Conservation (phyloP, 169 alveolate species). For the Fabrea salina region DNA sequence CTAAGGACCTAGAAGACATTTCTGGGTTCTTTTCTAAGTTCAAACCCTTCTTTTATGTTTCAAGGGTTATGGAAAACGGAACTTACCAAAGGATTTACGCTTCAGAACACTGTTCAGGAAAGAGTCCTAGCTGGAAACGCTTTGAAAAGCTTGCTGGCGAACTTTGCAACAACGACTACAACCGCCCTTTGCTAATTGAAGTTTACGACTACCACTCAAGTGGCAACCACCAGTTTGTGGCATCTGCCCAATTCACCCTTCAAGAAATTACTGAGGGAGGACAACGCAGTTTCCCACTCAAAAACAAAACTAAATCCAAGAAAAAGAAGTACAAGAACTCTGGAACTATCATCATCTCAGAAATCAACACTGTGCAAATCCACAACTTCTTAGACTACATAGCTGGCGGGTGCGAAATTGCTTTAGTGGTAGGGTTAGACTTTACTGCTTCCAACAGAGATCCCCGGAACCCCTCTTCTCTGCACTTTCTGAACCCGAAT, state of each 20-base stretch:
- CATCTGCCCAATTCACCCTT: background rate
- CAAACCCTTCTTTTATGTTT: slow-evolving; percentile 33
- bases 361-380: slow-evolving; percentile 29
- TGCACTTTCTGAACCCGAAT: slow-evolving; percentile 52
- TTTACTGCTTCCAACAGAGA: slow-evolving; percentile 80
- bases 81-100: slow-evolving; percentile 21
- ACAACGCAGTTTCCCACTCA: background rate
- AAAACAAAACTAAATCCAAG: background rate
- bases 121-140: slow-evolving; percentile 38
- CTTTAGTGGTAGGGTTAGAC: slow-evolving; percentile 67
- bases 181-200: slow-evolving; percentile 28
- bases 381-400: slow-evolving; percentile 71
- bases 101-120: slow-evolving; percentile 28
- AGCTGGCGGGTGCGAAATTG: slow-evolving; percentile 69
- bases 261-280: background rate
- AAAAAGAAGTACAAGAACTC: background rate
- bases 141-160: slow-evolving; percentile 23
- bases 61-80: slow-evolving; percentile 32
- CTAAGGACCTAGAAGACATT: slow-evolving; percentile 8
- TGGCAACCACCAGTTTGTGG: slow-evolving; percentile 36
- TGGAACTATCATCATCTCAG: background rate
- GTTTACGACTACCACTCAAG: slow-evolving; percentile 28
- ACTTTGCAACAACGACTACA: slow-evolving; percentile 37
- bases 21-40: slow-evolving; percentile 31
- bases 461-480: slow-evolving; percentile 47